Conservation (phyloP, 2,329 filamentous ascomycete genomes). For the Mollisia scopiformis region DNA sequence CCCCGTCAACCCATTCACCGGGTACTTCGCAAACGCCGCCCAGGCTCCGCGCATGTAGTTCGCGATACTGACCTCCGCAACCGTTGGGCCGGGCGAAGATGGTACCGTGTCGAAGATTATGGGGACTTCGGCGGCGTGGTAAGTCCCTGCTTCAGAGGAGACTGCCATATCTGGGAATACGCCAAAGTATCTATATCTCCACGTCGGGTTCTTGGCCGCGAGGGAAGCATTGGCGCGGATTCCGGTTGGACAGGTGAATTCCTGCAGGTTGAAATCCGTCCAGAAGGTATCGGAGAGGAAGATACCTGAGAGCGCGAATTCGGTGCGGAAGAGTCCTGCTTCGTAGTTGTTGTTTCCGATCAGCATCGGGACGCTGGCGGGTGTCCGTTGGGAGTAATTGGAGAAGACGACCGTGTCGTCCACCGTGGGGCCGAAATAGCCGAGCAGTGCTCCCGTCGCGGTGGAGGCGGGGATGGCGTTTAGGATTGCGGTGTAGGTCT, state of each 20-base stretch:
- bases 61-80: constrained; percentile 35
- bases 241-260: constrained; percentile 40
- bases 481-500: constrained; percentile 23
- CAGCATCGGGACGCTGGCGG: constrained; percentile 32
- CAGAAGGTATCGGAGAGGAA: constrained; percentile 31
- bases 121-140: constrained; percentile 39
- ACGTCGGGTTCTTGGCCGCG: constrained; percentile 36
- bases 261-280: constrained; percentile 33
- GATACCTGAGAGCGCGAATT: constrained; percentile 24
- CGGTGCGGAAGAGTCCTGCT: constrained; percentile 34
- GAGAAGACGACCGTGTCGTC: constrained; percentile 34
- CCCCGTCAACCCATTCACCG: constrained; percentile 36
- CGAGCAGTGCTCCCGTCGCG: constrained; percentile 19
- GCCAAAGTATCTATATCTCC: constrained; percentile 43
- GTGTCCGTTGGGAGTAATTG: constrained; percentile 29
- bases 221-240: constrained; percentile 32
- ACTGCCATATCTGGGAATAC: constrained; percentile 39
- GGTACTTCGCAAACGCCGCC: constrained; percentile 44
- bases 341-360: constrained; percentile 41
- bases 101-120: constrained; percentile 38
- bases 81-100: constrained; percentile 24
- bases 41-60: constrained; percentile 43
- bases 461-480: constrained; percentile 20
- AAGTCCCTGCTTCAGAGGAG: constrained; percentile 38
- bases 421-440: constrained; percentile 32